phyloP scores from a whole-genome alignment of 352 stramenopile genomes.

The Phytophthora citricola region DNA sequence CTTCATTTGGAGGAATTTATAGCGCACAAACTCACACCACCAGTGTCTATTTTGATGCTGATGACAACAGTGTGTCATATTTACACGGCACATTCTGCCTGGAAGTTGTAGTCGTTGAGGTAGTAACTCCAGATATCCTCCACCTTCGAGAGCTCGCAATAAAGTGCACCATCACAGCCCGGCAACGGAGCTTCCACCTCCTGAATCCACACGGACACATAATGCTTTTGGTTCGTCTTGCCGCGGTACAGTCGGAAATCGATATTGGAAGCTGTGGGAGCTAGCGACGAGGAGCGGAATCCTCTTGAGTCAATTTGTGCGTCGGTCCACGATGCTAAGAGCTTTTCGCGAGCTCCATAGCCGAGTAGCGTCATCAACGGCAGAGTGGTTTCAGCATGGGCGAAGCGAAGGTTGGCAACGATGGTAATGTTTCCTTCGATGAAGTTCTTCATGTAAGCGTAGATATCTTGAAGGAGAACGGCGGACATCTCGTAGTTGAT shows the following conservation, averaged over 20 bases:
- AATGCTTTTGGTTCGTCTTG: conserved; percentile 49
- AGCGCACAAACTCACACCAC: conserved; percentile 1
- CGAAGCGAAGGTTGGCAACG: conserved; percentile 64
- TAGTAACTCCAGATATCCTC: conserved; percentile 63
- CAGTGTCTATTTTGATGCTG: not conserved
- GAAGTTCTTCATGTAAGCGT: conserved; percentile 57
- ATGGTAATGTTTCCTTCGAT: conserved; percentile 43
- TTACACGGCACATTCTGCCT: conserved; percentile 39
- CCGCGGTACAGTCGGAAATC: conserved; percentile 68
- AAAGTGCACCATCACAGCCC: conserved; percentile 50
- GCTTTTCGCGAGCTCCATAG: conserved; percentile 44
- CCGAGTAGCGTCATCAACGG: conserved; percentile 78
- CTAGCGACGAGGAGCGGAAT: conserved; percentile 66
- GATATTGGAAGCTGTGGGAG: conserved; percentile 75
- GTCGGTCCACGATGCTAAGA: conserved; percentile 45
- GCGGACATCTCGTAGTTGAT: conserved; percentile 86
- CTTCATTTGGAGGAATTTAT: conserved; percentile 16
- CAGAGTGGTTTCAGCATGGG: conserved; percentile 79
- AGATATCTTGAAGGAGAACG: conserved; percentile 67
- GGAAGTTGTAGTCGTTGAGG: conserved; percentile 54
- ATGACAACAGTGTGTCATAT: not conserved
- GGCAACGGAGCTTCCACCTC: conserved; percentile 47
- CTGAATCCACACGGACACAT: conserved; percentile 62
- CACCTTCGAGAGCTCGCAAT: conserved; percentile 55
- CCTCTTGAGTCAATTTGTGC: conserved; percentile 48